Evolutionary conservation across 2,329 filamentous ascomycete species (phyloP), one percentile per base, ranked within the genome.

Genomic region (Aspergillus sp.): DNA sequence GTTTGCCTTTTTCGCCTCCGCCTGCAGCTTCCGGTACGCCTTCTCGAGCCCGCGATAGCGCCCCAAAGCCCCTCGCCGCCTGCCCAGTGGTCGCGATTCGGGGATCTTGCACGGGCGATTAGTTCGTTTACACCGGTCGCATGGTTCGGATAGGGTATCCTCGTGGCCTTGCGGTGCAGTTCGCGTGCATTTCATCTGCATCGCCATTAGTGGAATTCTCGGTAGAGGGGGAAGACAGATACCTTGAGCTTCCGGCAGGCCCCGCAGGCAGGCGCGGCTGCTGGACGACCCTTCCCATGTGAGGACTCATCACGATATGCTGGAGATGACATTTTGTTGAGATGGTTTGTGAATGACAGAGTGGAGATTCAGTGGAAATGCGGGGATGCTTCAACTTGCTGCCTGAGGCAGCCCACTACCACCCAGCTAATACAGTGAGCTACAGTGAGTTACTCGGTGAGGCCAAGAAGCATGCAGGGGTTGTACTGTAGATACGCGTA

Each of bases 11-110:
- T 60, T 59, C 24, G 66, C 47, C 42, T 71, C 67, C 1, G 58
- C 53, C 48, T 70, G 63, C 24, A 70, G 59, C 22, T 67, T 67
- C 4, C 67, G 62, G 34, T 63, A 65, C 2, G 65, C 67, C 53
- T 71, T 71, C 42, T 71, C 66, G 17, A 71, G 49, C 7, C 68
- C 68, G 15, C 55, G 59, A 59, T 71, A 71, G 2, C 67, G 64
- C 17, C 68, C 69, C 18, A 62, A 44, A 2, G 68, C 65, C 1
- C 69, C 68, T 15, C 53, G 64, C 22, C 60, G 68, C 22, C 69
- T 64, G 4, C 69, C 69, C 22, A 67, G 55, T 1, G 63, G 65
- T 12, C 64, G 65, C 2, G 64, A 56, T n/a, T 60, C 43, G 15
- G 69, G 69, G 12, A 66, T 63, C 3, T 47, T 64, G 45, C 68